Evolutionary conservation across 371 early-diverging fungal species (phyloP).

Genomic region (Phascolomyces articulosus): DNA sequence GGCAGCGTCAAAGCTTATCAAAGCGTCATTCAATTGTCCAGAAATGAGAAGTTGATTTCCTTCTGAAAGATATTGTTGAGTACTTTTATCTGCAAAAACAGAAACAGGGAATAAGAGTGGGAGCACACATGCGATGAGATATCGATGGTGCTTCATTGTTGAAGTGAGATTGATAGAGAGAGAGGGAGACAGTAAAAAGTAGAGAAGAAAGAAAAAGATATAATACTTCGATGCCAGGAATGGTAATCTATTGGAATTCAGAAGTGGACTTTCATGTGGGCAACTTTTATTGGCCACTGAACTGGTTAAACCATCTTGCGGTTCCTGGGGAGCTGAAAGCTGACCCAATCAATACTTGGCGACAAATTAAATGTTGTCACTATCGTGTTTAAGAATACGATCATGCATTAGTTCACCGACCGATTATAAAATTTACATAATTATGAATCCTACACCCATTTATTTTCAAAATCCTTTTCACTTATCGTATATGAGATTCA

Average conservation of each 20-base stretch:
- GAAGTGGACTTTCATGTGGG: neutral
- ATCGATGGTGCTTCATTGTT: slow-evolving; percentile 16
- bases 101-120: slow-evolving; percentile 27
- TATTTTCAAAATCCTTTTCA: no score
- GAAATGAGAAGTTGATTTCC: slow-evolving; percentile 62
- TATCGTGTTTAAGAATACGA: no score
- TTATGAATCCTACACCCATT: no score
- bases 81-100: slow-evolving; percentile 44
- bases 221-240: neutral
- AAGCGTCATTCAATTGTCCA: slow-evolving; percentile 67
- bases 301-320: no score
- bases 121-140: slow-evolving; percentile 36
- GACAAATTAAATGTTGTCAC: no score
- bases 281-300: neutral
- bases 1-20: slow-evolving; percentile 72
- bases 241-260: neutral
- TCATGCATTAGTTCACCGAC: no score
- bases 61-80: slow-evolving; percentile 63
- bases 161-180: neutral
- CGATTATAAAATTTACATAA: no score
- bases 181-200: neutral
- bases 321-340: no score
- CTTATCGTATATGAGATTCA: no score
- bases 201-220: neutral
- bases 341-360: no score